Percentiles rank a stretch among this genome's conserved stretches.
These are phyloP conservation scores for Trametes coccinea DNA, from an alignment of 768 basidiomycete species.

Conservation along the genomic window DNA sequence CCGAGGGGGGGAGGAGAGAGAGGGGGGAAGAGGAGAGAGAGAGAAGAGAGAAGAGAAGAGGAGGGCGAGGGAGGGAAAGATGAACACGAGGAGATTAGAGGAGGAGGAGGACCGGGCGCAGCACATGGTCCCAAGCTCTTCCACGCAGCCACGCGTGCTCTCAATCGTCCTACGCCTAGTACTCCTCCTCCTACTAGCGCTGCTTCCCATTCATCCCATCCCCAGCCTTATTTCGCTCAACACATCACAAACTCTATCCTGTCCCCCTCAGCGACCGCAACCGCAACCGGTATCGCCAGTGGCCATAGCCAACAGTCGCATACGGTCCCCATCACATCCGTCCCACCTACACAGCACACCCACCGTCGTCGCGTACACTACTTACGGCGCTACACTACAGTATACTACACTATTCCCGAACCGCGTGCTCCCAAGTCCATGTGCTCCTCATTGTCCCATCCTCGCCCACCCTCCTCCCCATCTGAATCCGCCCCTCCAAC, in stretches of 20 bases:
- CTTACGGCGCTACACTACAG: no score
- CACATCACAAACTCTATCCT: no score
- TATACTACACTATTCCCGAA: not conserved
- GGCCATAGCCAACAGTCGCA: no score
- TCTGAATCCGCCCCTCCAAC: no score
- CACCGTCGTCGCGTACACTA: not conserved
- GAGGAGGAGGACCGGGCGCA: slow-evolving; percentile 20
- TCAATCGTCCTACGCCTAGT: not conserved
- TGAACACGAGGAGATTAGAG: slow-evolving; percentile 21
- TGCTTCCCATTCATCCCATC: not conserved
- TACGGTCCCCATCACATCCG: slow-evolving; percentile 12
- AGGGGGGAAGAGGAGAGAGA: slow-evolving; percentile 9
- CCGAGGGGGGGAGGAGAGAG: slow-evolving; percentile 14
- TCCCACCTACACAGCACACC: not conserved
- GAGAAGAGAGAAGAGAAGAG: slow-evolving; percentile 14
- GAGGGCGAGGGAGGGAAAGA: slow-evolving; percentile 16
- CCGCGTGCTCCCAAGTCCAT: slow-evolving; percentile 19
- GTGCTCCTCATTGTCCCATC: slow-evolving; percentile 1
- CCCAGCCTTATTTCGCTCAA: no score
- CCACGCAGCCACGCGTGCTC: slow-evolving; percentile 24
- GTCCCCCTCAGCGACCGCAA: no score
- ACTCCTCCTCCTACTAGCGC: no score
- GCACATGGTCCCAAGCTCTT: slow-evolving; percentile 23
- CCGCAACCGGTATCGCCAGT: no score
- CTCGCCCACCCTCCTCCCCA: no score